phyloP scores from a whole-genome alignment of 2,329 filamentous ascomycete genomes.

The Aspergillus fijiensis region DNA sequence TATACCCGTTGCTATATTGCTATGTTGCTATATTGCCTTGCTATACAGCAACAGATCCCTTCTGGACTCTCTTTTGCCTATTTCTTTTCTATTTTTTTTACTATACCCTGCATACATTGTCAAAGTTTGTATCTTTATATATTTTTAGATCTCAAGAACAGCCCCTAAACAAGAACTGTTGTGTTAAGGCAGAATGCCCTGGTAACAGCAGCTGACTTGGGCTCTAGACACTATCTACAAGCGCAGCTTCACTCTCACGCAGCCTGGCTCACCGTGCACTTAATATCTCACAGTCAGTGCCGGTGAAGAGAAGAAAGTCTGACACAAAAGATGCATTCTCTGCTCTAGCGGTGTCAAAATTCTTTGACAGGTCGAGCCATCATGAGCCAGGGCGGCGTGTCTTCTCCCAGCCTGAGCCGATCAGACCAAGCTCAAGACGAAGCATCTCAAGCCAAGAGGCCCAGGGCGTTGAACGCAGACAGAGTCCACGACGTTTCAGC shows the following conservation, averaged over 20 bases:
- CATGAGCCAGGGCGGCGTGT: not conserved
- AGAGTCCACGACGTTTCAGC: not conserved
- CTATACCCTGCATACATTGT: too few species aligned
- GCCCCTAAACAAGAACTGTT: not conserved
- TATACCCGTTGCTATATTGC: not conserved
- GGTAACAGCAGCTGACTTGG: conserved; percentile 3
- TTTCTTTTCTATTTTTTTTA: too few species aligned
- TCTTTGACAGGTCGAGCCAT: not conserved
- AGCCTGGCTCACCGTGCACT: conserved; percentile 18
- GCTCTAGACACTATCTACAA: not conserved
- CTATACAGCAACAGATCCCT: not conserved
- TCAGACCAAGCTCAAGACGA: not conserved
- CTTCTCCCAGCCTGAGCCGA: not conserved
- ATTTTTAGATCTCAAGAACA: too few species aligned
- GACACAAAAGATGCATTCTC: conserved; percentile 5
- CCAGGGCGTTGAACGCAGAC: not conserved
- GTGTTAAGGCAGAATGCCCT: not conserved
- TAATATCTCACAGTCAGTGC: conserved; percentile 1
- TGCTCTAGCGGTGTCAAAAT: not conserved
- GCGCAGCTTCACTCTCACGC: not conserved
- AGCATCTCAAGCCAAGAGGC: not conserved
- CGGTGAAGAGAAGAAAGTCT: conserved; percentile 18
- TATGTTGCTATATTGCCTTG: not conserved
- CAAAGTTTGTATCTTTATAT: too few species aligned
- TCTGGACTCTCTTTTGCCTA: too few species aligned